Evolutionary conservation across 2,329 filamentous ascomycete species (phyloP).

Genomic region (Didymella sp.): DNA sequence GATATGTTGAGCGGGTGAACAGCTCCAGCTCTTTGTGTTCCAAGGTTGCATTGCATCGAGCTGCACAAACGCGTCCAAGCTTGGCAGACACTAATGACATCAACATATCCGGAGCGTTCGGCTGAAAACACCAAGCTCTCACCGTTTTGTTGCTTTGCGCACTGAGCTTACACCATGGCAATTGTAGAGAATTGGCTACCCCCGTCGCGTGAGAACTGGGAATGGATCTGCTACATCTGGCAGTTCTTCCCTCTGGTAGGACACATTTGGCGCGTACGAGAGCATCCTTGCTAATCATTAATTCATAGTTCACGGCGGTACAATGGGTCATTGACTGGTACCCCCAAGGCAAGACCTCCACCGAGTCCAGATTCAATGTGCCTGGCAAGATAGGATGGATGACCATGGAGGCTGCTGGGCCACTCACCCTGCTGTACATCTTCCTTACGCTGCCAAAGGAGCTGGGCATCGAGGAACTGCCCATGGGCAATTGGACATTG

Average conservation of each 20-base stretch:
- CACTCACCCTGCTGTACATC: conserved; percentile 78
- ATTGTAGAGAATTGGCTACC: conserved; percentile 56
- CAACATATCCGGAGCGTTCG: conserved; percentile 8
- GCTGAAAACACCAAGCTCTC: background rate
- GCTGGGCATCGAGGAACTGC: conserved; percentile 64
- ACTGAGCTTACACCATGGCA: conserved; percentile 42
- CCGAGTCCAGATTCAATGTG: conserved; percentile 77
- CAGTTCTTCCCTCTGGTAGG: conserved; percentile 60
- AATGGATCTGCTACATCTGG: conserved; percentile 54
- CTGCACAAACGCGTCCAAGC: conserved; percentile 6
- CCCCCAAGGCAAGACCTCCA: conserved; percentile 91
- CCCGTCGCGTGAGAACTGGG: conserved; percentile 60
- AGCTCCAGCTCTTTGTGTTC: background rate
- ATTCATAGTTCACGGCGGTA: conserved; percentile 68
- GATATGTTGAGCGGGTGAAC: background rate
- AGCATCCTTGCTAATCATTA: background rate
- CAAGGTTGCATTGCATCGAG: too few species aligned
- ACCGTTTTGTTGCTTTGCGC: background rate
- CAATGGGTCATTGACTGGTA: conserved; percentile 82
- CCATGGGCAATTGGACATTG: conserved; percentile 80
- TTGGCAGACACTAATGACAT: conserved; percentile 12
- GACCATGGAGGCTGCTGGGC: conserved; percentile 83
- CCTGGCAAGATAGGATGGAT: conserved; percentile 88
- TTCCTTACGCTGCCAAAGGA: conserved; percentile 71
- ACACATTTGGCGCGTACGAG: background rate